Evolutionary conservation across 257 asterid species (phyloP), one percentile per base, ranked within the genome.

Genomic region (Solanum ahanhuiri): DNA sequence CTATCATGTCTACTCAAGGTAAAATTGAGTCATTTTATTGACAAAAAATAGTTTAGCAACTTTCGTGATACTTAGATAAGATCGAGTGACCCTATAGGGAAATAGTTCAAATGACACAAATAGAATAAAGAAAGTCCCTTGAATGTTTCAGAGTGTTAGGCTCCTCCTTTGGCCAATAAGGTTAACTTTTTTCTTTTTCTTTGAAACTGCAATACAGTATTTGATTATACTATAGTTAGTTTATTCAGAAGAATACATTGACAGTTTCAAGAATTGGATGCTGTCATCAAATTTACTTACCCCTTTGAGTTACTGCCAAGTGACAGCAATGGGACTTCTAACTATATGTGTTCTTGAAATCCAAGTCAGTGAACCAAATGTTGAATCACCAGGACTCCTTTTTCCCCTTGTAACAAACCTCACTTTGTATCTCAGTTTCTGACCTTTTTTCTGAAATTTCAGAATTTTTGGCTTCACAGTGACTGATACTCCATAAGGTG

Each of bases 321-420:
- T 92, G 71, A 92, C 92, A 20, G 93, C 96, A 85, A 95, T 89
- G 41, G 97, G 96, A 83, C 98, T 95, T 76, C 92, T 91, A 30
- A 94, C 98, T 75, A 51, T 60, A 85, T 91, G 89, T 57, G 90
- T 89, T 41, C 60, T 33, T 3, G 91, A 93, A 83, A 43, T 81
- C 98, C 98, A 94, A 54, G 45, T 89, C 22, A 94, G 12, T 64
- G 94, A 91, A 12, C 98, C 97, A 88, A 93, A 91, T 81, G 94
- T 84, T 81, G 83, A 89, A 15, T 63, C 85, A 60, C 75, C 85
- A 43, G 81, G 33, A 37, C 3, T 81, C 83, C 90, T 85, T n/a
- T 79, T 86, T 51, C 83, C 89, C 81, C 3, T 23, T 45, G 89
- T 89, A 82, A 72, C 82, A 83, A 95, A 90, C 25, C 81, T 93